Conservation (phyloP, 2,329 filamentous ascomycete species). For the Plenodomus lindquistii region DNA sequence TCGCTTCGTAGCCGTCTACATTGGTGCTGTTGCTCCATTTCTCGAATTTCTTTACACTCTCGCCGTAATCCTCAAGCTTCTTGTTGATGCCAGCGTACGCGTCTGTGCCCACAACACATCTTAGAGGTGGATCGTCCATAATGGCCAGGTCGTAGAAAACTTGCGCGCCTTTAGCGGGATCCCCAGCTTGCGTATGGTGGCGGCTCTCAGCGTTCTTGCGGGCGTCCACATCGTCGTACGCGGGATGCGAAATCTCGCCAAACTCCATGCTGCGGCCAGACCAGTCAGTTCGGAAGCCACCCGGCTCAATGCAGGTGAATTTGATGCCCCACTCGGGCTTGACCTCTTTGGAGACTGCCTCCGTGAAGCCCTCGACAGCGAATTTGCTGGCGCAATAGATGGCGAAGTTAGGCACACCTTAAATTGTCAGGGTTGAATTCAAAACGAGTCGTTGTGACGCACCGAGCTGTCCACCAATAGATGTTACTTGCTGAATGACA, state of each 20-base stretch:
- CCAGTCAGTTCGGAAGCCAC: constrained; percentile 54
- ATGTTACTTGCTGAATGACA: constrained; percentile 60
- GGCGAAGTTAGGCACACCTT: constrained; percentile 44
- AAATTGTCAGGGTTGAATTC: neutral
- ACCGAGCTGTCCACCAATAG: constrained; percentile 55
- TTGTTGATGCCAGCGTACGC: constrained; percentile 53
- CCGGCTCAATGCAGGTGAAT: constrained; percentile 51
- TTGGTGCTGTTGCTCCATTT: constrained; percentile 55
- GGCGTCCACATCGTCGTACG: constrained; percentile 55
- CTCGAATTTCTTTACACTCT: constrained; percentile 57
- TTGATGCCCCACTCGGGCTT: constrained; percentile 55
- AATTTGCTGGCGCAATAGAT: constrained; percentile 51
- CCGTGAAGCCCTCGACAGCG: constrained; percentile 55
- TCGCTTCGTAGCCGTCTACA: constrained; percentile 45
- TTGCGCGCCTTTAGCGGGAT: constrained; percentile 55
- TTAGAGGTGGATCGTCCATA: constrained; percentile 57
- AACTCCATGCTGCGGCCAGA: constrained; percentile 53
- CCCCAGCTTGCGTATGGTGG: constrained; percentile 53
- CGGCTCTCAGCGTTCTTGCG: constrained; percentile 46
- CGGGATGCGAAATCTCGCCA: constrained; percentile 49
- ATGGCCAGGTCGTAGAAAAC: constrained; percentile 60
- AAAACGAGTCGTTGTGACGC: constrained; percentile 6
- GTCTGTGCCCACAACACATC: constrained; percentile 59
- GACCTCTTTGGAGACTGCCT: constrained; percentile 48
- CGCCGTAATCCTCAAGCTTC: constrained; percentile 56